Evolutionary conservation across 2,329 filamentous ascomycete species (phyloP), one percentile per base, ranked within the genome.

Genomic region (Cadophora malorum): DNA sequence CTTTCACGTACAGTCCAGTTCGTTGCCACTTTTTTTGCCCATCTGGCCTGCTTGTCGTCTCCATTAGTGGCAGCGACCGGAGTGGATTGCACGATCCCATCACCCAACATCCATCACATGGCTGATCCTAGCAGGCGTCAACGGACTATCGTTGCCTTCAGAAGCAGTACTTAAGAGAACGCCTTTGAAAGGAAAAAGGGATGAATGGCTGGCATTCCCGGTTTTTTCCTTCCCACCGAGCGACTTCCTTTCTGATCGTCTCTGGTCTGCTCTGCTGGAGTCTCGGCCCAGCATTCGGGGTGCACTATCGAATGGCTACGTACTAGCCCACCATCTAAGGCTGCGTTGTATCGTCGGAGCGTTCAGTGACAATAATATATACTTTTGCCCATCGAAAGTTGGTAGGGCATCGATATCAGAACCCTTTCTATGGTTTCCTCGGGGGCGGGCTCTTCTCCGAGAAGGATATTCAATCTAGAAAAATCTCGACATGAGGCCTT

Each of bases 371-470:
- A 14, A 45, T 9, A 25, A 25, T 41, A 41, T 59, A 45, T 45
- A 59, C 9, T 45, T 59, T 28, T 38, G 35, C 41, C 12, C 14
- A 45, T 45, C 41, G 41, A 16, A 16, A 19, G 41, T 45, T 19
- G 35, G 35, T 45, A 45, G 41, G 41, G 41, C 41, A 45, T 45
- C 41, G 14, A 45, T 12, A 19, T 8, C n/a, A 7, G 28, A 33
- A 52, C 25, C 41, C 60, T 52, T 50, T 14, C 21, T 45, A 8
- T 38, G 21, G 31, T 50, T 28, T 41, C 16, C 38, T 64, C 61
- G 61, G 61, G 61, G 50, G n/a, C 61, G 61, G 61, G 14, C 33
- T 25, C 23, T 55, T 12, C 61, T 21, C 61, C 61, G 61, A 55
- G 28, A 28, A 28, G 5, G 28, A 28, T 28, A 28, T 28, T 28